Conservation (phyloP, 2,329 filamentous ascomycete species). For the Stemphylium vesicarium region DNA sequence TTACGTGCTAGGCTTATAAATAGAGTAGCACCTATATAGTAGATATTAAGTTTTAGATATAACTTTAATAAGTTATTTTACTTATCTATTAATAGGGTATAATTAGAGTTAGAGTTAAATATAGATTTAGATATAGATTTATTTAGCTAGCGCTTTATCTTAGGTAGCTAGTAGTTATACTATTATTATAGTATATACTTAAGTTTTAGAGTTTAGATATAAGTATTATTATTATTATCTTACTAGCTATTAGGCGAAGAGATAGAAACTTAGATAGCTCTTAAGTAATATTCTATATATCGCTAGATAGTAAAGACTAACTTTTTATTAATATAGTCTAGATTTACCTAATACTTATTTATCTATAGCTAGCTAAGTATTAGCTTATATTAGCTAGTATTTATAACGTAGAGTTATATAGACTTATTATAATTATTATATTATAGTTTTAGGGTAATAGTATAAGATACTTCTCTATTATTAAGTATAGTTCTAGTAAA, state of each 20-base stretch:
- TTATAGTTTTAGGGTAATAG: background rate
- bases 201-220: background rate
- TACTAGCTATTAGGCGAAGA: background rate
- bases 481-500: background rate
- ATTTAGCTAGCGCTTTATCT: background rate
- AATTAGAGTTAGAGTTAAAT: background rate
- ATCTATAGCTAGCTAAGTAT: background rate
- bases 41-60: background rate
- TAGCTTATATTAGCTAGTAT: background rate
- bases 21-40: background rate
- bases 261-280: background rate
- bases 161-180: background rate
- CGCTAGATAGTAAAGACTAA: background rate
- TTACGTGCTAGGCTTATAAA: background rate
- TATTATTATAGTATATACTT: background rate
- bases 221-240: background rate
- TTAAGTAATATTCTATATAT: background rate
- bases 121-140: background rate
- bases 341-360: background rate
- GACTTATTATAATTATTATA: background rate
- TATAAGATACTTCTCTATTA: background rate
- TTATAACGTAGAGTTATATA: background rate
- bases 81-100: too few species aligned
- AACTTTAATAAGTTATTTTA: too few species aligned
- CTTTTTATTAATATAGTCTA: background rate